Percentiles rank a stretch among this genome's conserved stretches.
phyloP scores from a whole-genome alignment of 257 asterid genomes.

The Primulina huaijiensis region DNA sequence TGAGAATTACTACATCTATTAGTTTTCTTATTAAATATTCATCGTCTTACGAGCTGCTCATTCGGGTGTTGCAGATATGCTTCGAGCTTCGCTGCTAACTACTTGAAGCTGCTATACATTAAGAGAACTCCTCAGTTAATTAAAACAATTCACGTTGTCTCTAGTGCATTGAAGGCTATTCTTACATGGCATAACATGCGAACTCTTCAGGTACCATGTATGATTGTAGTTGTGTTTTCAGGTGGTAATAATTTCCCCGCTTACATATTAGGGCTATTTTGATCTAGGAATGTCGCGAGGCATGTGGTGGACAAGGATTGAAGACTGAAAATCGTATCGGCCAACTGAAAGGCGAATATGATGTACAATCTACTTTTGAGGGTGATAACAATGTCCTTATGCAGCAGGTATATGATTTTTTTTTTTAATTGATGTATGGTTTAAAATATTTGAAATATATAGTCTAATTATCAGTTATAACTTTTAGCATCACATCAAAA shows the following conservation, averaged over 20 bases:
- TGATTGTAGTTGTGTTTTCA: neutral
- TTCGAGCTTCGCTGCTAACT: conserved; percentile 76
- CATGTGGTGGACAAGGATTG: conserved; percentile 96
- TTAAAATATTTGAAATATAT: too few species aligned
- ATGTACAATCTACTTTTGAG: conserved; percentile 95
- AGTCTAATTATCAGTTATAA: neutral
- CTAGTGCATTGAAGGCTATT: conserved; percentile 86
- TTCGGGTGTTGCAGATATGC: conserved; percentile 64
- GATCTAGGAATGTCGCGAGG: conserved; percentile 92
- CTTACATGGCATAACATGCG: conserved; percentile 93
- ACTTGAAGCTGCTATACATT: conserved; percentile 65
- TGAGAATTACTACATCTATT: neutral
- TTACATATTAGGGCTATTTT: conserved; percentile 20
- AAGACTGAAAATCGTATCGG: conserved; percentile 94
- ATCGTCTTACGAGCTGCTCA: conserved; percentile 5
- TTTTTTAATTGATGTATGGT: neutral
- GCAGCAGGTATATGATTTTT: conserved; percentile 68
- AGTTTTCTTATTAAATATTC: neutral
- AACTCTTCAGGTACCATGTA: conserved; percentile 80
- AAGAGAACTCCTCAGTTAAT: conserved; percentile 74
- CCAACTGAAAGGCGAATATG: conserved; percentile 85
- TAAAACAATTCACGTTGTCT: conserved; percentile 83
- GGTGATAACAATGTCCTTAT: conserved; percentile 96
- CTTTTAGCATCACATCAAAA: neutral
- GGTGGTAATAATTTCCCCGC: conserved; percentile 20